Evolutionary conservation across 106 monocot genomes (phyloP).

Genomic region (Posidonia australis): DNA sequence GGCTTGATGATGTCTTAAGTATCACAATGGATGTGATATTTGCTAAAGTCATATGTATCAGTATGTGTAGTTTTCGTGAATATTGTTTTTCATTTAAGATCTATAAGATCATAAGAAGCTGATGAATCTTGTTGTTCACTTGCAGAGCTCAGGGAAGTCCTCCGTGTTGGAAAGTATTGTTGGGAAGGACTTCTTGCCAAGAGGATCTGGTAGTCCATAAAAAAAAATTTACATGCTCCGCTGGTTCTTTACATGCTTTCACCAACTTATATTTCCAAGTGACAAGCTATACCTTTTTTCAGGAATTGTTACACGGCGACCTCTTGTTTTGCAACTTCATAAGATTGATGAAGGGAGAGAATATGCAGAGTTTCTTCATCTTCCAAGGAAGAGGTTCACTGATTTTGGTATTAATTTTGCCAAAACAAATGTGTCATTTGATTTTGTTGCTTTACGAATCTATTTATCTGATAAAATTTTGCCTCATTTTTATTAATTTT

Average conservation of each 20-base stretch:
- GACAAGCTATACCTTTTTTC: slow-evolving; percentile 1
- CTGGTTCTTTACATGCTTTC: not conserved
- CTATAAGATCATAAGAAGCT: not conserved
- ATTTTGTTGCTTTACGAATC: not conserved
- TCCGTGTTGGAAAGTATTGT: slow-evolving; percentile 33
- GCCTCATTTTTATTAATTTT: no score
- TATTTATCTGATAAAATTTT: not conserved
- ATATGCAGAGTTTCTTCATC: slow-evolving; percentile 89
- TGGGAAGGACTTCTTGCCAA: slow-evolving; percentile 34
- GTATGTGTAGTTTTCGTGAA: no score
- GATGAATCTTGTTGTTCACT: not conserved
- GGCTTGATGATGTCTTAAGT: no score
- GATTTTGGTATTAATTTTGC: slow-evolving; percentile 61
- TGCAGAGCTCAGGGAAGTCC: slow-evolving; percentile 28
- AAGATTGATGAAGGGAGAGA: slow-evolving; percentile 79
- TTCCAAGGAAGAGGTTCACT: slow-evolving; percentile 66
- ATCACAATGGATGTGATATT: no score
- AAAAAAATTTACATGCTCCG: slow-evolving; percentile 1
- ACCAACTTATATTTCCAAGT: not conserved
- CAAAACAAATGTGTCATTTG: not conserved
- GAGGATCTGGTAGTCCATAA: slow-evolving; percentile 26
- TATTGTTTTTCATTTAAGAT: not conserved
- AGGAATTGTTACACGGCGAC: slow-evolving; percentile 96
- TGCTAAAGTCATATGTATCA: no score
- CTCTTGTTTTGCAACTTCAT: slow-evolving; percentile 87